A percentile compares a stretch with the other conserved stretches of the same genome.
phyloP scores from a whole-genome alignment of 2,329 filamentous ascomycete species.

The Cercospora sp. region DNA sequence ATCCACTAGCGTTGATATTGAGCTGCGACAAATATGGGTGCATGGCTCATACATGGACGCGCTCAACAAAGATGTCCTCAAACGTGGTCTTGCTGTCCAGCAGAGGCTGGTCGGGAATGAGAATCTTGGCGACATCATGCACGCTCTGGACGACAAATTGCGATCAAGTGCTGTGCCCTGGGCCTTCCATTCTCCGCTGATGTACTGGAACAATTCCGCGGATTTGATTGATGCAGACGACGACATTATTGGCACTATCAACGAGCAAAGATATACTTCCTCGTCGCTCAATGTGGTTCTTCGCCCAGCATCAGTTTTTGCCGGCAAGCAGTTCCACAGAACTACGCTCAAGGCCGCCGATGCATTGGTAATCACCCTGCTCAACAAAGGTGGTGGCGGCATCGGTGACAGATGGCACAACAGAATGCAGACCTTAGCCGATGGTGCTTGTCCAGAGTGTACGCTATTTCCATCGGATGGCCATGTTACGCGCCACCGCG shows the following conservation, averaged over 20 bases:
- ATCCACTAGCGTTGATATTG: slow-evolving; percentile 64
- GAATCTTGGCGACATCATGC: slow-evolving; percentile 25
- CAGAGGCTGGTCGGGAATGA: slow-evolving; percentile 63
- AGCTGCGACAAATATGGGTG: slow-evolving; percentile 80
- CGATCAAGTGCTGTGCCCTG: slow-evolving; percentile 54
- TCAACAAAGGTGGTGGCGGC: slow-evolving; percentile 66
- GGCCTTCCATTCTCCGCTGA: slow-evolving; percentile 80
- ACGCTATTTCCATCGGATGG: slow-evolving; percentile 65
- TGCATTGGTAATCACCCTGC: slow-evolving; percentile 74
- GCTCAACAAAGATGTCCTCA: slow-evolving; percentile 64
- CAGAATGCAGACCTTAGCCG: slow-evolving; percentile 57
- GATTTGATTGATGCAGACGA: slow-evolving; percentile 60
- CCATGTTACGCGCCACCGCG: slow-evolving; percentile 55
- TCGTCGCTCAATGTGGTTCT: slow-evolving; percentile 73
- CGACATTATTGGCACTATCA: slow-evolving; percentile 69
- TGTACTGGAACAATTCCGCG: slow-evolving; percentile 74
- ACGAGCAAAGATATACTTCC: slow-evolving; percentile 60
- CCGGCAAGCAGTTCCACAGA: slow-evolving; percentile 74
- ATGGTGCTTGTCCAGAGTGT: slow-evolving; percentile 58
- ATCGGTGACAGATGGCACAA: slow-evolving; percentile 67
- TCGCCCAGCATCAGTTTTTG: slow-evolving; percentile 77
- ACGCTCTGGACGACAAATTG: slow-evolving; percentile 30
- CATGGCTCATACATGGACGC: slow-evolving; percentile 80
- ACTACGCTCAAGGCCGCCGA: slow-evolving; percentile 69
- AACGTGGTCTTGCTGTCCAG: slow-evolving; percentile 68